Conservation (phyloP, 257 asterid species). For the Salvia rosmarinus region DNA sequence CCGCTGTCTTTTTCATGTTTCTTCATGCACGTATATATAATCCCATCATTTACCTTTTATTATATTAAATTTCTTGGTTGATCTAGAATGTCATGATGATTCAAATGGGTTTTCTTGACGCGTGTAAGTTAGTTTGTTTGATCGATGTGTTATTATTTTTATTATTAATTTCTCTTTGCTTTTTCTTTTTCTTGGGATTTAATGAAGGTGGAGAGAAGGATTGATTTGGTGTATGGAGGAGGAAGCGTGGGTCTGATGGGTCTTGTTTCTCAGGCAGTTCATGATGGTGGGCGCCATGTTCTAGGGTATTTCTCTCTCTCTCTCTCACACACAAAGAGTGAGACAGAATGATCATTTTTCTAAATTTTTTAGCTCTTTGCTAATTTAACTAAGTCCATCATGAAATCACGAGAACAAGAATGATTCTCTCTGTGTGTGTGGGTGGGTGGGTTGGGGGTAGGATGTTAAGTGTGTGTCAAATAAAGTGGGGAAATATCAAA, state of each 20-base stretch:
- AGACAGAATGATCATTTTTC: no score
- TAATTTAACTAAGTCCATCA: no score
- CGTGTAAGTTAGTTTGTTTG: slow-evolving; percentile 42
- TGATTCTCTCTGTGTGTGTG: neutral
- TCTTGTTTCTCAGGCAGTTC: slow-evolving; percentile 99
- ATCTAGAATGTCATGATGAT: neutral
- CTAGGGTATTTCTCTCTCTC: slow-evolving; percentile 59
- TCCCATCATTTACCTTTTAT: neutral
- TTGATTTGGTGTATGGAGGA: slow-evolving; percentile 98
- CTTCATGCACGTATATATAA: slow-evolving; percentile 48
- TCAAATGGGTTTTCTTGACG: slow-evolving; percentile 36
- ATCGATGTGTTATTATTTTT: slow-evolving; percentile 13
- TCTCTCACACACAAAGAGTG: slow-evolving; percentile 6
- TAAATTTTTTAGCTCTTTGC: no score
- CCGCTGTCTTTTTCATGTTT: neutral
- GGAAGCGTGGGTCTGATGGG: slow-evolving; percentile 99
- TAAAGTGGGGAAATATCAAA: slow-evolving; percentile 25
- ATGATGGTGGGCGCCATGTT: slow-evolving; percentile 99
- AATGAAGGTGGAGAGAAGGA: slow-evolving; percentile 82
- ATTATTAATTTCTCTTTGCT: neutral
- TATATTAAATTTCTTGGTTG: neutral
- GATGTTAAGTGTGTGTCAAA: slow-evolving; percentile 21
- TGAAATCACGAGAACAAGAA: no score
- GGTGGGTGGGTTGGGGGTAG: no score
- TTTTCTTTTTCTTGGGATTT: neutral